Base-by-base conservation (phyloP, 164 flowering plant species). In the Piper longum region DNA sequence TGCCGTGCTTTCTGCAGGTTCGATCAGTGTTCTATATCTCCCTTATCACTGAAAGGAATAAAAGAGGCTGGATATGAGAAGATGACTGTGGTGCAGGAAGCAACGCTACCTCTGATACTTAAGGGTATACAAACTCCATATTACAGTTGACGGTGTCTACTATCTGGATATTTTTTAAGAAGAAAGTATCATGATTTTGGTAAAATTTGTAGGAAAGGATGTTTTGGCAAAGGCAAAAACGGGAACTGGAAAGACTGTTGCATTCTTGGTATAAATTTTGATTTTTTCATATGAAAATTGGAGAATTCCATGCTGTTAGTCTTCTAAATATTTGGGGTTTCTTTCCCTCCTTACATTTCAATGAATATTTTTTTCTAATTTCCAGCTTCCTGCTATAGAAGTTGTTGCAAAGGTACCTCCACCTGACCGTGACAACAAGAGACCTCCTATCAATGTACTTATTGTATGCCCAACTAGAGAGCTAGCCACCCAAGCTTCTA, bases 201-300 rank as follows among this genome's bases (percentile, higher is more conserved):
- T 26, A 26, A 9, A 48, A 72, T 7, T 71, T 62, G 18, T 60
- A 95, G 99, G 99, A 65, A 95, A 89, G 87, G 99, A 95, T 77
- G 96, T 95, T 19, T 72, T 95, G 69, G 98, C 99, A 51, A 95
- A 84, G 78, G 99, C 99, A 67, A 91, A 68, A 70, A 95, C 99
- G 48, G 99, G 99, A 73, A 95, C 99, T 41, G 99, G 99, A 61
- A 91, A 95, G 85, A 95, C 99, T 56, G 90, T 95, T 8, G 99
- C 99, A 51, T 95, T 91, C 79, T 66, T 95, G 95, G 98, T 95
- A 85, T 79, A 5, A 12, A 42, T 4, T 39, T 43, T 60, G 40
- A 26, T 4, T 13, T 74, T 17, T 64, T 70, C 48, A 9, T 48
- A 4, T 48, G 52, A 7, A 14, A 14, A 26, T 13, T 11, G 36